These are phyloP conservation scores for Tuber magnatum DNA, from an alignment of 495 filamentous ascomycete genomes.

Conservation along the genomic window DNA sequence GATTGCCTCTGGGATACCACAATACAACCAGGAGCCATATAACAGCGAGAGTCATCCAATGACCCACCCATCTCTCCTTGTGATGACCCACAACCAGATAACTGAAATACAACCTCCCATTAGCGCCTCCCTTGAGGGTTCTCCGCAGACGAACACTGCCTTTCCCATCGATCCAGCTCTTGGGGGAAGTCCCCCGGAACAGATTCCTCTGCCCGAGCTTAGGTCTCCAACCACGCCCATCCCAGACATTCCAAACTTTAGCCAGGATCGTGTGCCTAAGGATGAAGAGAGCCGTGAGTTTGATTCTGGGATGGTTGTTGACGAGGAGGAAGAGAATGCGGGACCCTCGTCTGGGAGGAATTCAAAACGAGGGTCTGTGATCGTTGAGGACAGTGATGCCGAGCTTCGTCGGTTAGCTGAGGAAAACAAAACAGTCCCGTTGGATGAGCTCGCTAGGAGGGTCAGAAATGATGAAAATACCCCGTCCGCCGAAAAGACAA, in stretches of 20 bases:
- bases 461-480: slow-evolving; percentile 61
- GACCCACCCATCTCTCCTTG: slow-evolving; percentile 39
- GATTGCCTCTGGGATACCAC: slow-evolving; percentile 27
- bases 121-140: slow-evolving; percentile 25
- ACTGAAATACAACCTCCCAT: slow-evolving; percentile 35
- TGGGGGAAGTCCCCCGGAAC: slow-evolving; percentile 30
- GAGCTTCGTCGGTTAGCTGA: slow-evolving; percentile 80
- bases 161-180: slow-evolving; percentile 41
- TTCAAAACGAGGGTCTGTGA: slow-evolving; percentile 33
- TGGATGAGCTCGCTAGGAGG: slow-evolving; percentile 78
- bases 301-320: slow-evolving; percentile 35
- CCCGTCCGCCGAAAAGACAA: slow-evolving; percentile 83
- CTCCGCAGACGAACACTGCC: slow-evolving; percentile 28
- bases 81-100: slow-evolving; percentile 39
- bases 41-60: slow-evolving; percentile 40
- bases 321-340: slow-evolving; percentile 50
- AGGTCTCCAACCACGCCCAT: slow-evolving; percentile 45
- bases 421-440: slow-evolving; percentile 61
- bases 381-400: slow-evolving; percentile 52
- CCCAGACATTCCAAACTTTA: slow-evolving; percentile 44
- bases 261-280: slow-evolving; percentile 31
- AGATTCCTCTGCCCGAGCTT: slow-evolving; percentile 25
- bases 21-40: slow-evolving; percentile 40
- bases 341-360: slow-evolving; percentile 26
- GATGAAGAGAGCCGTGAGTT: slow-evolving; percentile 33